Base-by-base conservation (phyloP, 805 yeast species). In the Candida awuae region DNA sequence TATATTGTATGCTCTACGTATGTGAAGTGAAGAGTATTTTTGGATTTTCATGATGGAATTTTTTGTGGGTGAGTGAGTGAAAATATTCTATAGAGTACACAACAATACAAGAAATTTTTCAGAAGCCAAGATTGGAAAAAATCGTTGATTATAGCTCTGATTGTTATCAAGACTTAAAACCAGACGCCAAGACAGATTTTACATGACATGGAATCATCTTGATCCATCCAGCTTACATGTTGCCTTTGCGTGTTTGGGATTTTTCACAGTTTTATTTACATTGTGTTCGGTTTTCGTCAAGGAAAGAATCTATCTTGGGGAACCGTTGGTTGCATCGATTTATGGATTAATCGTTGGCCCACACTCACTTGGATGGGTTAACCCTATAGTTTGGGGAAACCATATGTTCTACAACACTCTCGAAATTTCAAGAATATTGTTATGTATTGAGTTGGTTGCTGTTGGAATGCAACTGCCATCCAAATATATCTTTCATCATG, bases 401-500 rank as follows among this genome's bases (percentile, higher is more conserved):
- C n/a, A n/a, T 42, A 55, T 68, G 22, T 71, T 67, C 36, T 62
- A 62, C 37, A 63, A 75, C 37, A 75, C 82, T 1, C 54, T 73
- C 45, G 79, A 76, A 43, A 64, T 77, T 28, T 65, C 79, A 43
- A 61, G 85, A 27, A 67, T 80, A 5, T 79, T 80, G 7, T 63
- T 80, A 45, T 77, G 81, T 50, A 70, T 80, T 41, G 86, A 80
- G 59, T 74, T 80, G 33, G 77, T 77, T 42, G 73, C 83, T 2
- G 80, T 77, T 25, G 80, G 84, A 4, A 80, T 77, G 18, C 83
- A 80, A 54, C 64, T 80, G 44, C 87, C 87, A 12, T 66, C 75
- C 31, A 73, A 75, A 49, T 80, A 79, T 49, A 66, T 79, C 63
- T 61, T 65, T 45, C 66, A 67, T 31, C 75, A 75, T 46, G 73